Conservation (phyloP, 2,329 filamentous ascomycete genomes). For the Leptographium radiaticola region DNA sequence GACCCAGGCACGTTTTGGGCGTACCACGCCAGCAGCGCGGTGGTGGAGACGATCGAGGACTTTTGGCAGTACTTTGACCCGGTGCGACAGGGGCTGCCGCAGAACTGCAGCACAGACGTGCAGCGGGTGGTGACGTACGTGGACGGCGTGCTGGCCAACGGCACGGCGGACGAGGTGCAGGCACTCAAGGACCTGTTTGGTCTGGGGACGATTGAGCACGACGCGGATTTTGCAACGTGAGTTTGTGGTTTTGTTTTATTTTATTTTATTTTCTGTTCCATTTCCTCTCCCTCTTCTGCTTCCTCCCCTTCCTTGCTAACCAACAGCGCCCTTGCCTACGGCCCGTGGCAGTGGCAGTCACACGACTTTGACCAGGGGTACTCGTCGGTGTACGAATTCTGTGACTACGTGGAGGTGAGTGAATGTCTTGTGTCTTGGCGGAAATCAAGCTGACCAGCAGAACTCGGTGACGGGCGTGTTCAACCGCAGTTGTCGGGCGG, state of each 20-base stretch:
- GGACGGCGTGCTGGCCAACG: constrained; percentile 30
- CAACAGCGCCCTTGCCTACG: constrained; percentile 35
- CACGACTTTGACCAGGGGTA: constrained; percentile 33
- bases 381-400: constrained; percentile 36
- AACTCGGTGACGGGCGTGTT: constrained; percentile 24
- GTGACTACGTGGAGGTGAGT: constrained; percentile 29
- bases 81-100: constrained; percentile 37
- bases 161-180: constrained; percentile 23
- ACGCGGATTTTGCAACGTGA: constrained; percentile 27
- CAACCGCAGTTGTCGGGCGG: constrained; percentile 28
- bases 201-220: constrained; percentile 28
- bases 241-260: constrained; percentile 7
- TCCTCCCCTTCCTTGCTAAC: not conserved
- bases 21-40: constrained; percentile 42
- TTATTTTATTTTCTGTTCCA: too few relatives aligned
- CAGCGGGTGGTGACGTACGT: constrained; percentile 36
- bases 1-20: constrained; percentile 46
- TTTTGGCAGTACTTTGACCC: constrained; percentile 45
- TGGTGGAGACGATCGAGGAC: constrained; percentile 36
- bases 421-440: not conserved
- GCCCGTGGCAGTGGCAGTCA: constrained; percentile 44
- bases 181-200: constrained; percentile 37
- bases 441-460: constrained; percentile 9
- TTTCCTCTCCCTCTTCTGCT: too few relatives aligned
- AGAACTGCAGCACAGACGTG: constrained; percentile 43